Evolutionary conservation across 441 rosid species (phyloP).

Genomic region (Breynia disticha): DNA sequence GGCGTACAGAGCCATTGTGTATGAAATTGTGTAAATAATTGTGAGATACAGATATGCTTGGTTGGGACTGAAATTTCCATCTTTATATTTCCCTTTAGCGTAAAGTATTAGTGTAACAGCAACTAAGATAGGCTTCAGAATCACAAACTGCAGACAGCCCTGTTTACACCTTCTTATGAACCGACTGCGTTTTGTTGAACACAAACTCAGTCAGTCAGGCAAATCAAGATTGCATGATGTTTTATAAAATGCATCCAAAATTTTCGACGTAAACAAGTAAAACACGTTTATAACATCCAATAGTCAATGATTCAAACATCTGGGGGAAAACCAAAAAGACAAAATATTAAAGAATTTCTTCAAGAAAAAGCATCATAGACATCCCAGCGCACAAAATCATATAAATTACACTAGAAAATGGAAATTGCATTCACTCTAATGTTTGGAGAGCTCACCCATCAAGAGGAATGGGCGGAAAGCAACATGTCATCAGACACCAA

Average conservation of each 20-base stretch:
- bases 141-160: slow-evolving; percentile 95
- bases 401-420: not conserved
- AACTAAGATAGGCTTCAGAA: slow-evolving; percentile 81
- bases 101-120: slow-evolving; percentile 77
- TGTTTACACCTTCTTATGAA: slow-evolving; percentile 96
- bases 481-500: slow-evolving; percentile 76
- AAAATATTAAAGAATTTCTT: no score
- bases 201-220: slow-evolving; percentile 14
- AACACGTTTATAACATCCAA: no score
- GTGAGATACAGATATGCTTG: slow-evolving; percentile 93
- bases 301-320: no score
- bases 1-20: slow-evolving; percentile 85
- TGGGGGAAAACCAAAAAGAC: no score
- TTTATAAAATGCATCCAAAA: slow-evolving; percentile 56
- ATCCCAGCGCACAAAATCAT: slow-evolving; percentile 72
- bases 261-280: no score
- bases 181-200: slow-evolving; percentile 43
- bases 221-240: not conserved
- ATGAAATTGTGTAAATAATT: slow-evolving; percentile 84
- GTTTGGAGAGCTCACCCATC: slow-evolving; percentile 60
- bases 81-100: slow-evolving; percentile 87
- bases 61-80: slow-evolving; percentile 87
- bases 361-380: slow-evolving; percentile 94
- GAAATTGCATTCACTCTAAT: not conserved
- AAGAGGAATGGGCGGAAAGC: slow-evolving; percentile 70